Evolutionary conservation across 2,329 filamentous ascomycete genomes (phyloP).

Genomic region (Plectosphaerella cucumerina): DNA sequence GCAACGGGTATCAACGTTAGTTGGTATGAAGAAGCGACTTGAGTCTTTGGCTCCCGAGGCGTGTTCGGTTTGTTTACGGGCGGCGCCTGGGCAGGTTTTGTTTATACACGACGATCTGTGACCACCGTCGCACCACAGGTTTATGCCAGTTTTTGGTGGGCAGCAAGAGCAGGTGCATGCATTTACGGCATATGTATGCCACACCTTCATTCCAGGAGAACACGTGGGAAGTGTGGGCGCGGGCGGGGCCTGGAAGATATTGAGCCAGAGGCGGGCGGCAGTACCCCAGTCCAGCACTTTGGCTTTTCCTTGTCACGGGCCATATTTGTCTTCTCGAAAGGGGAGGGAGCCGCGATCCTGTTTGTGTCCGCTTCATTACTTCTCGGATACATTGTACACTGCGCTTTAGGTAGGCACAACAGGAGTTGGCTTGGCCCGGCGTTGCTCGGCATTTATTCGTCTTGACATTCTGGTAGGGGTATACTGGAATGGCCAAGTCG

Average conservation of each 20-base stretch:
- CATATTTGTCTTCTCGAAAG: not conserved
- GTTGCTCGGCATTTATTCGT: not conserved
- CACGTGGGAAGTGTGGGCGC: not conserved
- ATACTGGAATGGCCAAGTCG: not conserved
- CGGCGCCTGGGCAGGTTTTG: not conserved
- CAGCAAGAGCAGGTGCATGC: not conserved
- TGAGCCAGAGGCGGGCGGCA: not conserved
- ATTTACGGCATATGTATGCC: not conserved
- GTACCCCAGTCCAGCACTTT: not conserved
- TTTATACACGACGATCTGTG: not conserved
- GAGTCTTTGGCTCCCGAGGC: not conserved
- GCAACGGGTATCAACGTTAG: conserved; percentile 14
- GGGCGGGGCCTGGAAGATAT: not conserved
- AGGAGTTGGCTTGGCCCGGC: not conserved
- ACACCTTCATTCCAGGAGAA: not conserved
- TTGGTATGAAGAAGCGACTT: not conserved
- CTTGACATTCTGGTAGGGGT: not conserved
- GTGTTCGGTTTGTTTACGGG: not conserved
- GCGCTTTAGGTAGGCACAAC: not conserved
- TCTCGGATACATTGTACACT: not conserved
- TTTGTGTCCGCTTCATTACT: not conserved
- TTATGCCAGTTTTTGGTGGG: not conserved
- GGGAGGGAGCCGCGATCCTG: not conserved
- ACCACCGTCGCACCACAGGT: not conserved
- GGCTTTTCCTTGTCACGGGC: not conserved